Evolutionary conservation across 345 rosid species (phyloP), one percentile per base, ranked within the genome.

Genomic region (Ceriops zippeliana): DNA sequence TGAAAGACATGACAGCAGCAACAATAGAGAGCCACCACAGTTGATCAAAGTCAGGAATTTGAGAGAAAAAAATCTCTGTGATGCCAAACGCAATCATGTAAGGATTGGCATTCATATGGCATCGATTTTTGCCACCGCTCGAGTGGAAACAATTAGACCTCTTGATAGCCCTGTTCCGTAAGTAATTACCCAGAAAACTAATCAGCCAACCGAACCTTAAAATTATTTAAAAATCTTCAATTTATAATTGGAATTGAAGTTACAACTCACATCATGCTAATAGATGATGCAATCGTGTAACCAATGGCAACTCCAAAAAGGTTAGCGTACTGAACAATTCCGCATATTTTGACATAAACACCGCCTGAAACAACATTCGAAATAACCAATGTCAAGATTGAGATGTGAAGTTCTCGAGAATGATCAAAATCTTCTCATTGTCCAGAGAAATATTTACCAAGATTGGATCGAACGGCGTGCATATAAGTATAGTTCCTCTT

Each of bases 1-100:
- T 88, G 84, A 91, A 91, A 28, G 98, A 91, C 99, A 95, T 95
- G 66, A 88, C 83, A 6, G 99, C 96, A 7, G 93, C 99, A 17
- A 91, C 86, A 51, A 87, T 77, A 37, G 99, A 91, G 67, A 95
- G 90, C 98, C 98, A 91, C 91, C 90, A 88, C 26, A 95, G 76
- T 78, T 90, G 96, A 61, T 88, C 92, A 68, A 91, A 90, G 62
- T 86, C 93, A 9, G 91, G 93, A 74, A 91, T 91, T 72, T 91
- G 97, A 13, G 97, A 91, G 74, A 86, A 71, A 16, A 89, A 0
- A 20, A 91, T 79, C 66, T 91, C 80, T 0, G 70, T 60, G 15
- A 91, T 26, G 19, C 97, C 97, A 52, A 89, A 91, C 2, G 72
- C 86, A 35, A 91, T 78, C 91, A 87, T 87, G 80, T 91, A 86